Conservation (phyloP, 192 early-diverging fungal genomes). For the Lobosporangium transversale region DNA sequence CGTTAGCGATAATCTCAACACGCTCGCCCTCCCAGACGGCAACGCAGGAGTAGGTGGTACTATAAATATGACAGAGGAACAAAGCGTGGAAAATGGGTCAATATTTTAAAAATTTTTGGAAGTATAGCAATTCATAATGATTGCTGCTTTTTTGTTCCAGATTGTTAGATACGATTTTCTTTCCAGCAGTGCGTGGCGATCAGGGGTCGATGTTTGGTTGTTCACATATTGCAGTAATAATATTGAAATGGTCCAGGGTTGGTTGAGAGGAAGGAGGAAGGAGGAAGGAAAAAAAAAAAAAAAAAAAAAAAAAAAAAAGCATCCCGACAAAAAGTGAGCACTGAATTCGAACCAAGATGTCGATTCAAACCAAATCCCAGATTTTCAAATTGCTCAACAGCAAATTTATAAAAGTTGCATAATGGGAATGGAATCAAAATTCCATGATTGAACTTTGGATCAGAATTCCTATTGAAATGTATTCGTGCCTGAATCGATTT, state of each 20-base stretch:
- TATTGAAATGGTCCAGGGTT: neutral
- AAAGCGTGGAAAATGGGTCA: neutral
- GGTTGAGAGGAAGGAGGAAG: neutral
- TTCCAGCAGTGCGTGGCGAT: neutral
- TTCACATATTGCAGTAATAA: neutral
- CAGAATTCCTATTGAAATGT: neutral
- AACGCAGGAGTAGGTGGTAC: slow-evolving; percentile 58
- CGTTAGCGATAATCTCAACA: slow-evolving; percentile 83
- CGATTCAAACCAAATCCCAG: too few relatives aligned
- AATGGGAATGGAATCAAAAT: too few relatives aligned
- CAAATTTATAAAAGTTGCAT: too few relatives aligned
- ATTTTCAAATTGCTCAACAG: too few relatives aligned
- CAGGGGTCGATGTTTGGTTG: neutral
- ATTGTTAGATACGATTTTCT: neutral
- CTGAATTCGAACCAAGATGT: too few relatives aligned
- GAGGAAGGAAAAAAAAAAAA: neutral
- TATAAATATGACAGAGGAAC: neutral
- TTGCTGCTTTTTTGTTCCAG: neutral
- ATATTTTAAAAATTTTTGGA: neutral
- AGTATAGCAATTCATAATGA: neutral
- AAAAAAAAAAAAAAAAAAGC: neutral
- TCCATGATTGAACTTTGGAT: too few relatives aligned
- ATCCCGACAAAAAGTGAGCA: too few relatives aligned
- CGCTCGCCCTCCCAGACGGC: slow-evolving; percentile 57
- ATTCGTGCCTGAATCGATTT: neutral